Base-by-base conservation (phyloP, 306 rosid genomes). In the Quercus mongolica region DNA sequence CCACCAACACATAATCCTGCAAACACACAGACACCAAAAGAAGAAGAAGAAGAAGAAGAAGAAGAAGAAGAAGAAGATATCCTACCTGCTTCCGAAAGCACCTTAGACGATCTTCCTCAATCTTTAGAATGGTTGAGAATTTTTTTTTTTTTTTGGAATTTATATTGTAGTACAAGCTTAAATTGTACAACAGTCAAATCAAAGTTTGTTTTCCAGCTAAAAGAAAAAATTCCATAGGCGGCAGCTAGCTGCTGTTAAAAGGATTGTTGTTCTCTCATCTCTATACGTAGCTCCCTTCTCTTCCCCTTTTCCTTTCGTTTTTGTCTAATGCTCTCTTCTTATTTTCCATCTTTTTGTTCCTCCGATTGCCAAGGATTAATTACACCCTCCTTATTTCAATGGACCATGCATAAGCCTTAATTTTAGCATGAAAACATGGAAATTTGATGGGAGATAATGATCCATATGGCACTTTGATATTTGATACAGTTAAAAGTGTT, bases 401-500 rank as follows among this genome's bases (percentile, higher is more conserved):
- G 82, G 71, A 82, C 85, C 79, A 52, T 67, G 74, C 81, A 77
- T 82, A 78, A 1, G 21, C 89, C 93, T 69, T 54, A 59, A 69
- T 87, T 77, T 57, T 75, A 71, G 94, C 87, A 76, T 52, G 5
- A 83, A 85, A 88, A 87, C 31, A 41, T 81, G 90, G 89, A 75
- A 75, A 18, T 21, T 21, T 73, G 23, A 83, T 79, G 87, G 81
- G 18, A 74, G 83, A 2, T 31, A 63, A 55, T 63, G 25, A 78
- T 64, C 78, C 83, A 74, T 76, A 69, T 62, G 72, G 71, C 58
- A 28, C 13, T 28, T 72, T 8, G 14, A 35, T 28, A 23, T 14
- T 23, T 6, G 17, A 5, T 70, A 18, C 26, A 74, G 57, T 20
- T 64, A 71, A 74, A 80, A 4, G 54, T 62, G 21, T 80, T 81